Conservation (phyloP, 257 asterid species). For the Plantago ovata region DNA sequence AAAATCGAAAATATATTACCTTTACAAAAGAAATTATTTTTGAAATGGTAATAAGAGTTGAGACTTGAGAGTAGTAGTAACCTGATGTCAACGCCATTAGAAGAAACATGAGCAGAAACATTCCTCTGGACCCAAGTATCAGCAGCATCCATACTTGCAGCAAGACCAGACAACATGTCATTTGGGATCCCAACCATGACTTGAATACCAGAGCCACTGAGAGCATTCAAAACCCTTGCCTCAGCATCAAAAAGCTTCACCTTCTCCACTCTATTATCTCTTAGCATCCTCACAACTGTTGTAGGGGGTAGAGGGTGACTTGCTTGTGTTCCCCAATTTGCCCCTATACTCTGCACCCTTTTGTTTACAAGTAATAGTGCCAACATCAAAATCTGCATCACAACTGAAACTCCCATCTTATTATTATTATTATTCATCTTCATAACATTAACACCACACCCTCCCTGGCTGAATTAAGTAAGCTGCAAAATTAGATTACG, state of each 20-base stretch:
- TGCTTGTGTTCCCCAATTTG: constrained; percentile 91
- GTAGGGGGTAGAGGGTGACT: constrained; percentile 71
- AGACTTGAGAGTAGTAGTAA: constrained; percentile 16
- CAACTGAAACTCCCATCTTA: too few relatives aligned
- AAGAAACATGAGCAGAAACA: constrained; percentile 65
- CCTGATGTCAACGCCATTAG: constrained; percentile 77
- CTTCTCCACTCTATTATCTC: constrained; percentile 75
- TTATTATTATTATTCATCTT: too few relatives aligned
- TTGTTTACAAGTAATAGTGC: not conserved
- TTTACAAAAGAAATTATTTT: too few relatives aligned
- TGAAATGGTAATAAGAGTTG: too few relatives aligned
- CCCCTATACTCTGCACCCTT: constrained; percentile 60
- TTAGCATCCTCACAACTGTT: constrained; percentile 59
- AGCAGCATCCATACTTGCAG: constrained; percentile 66
- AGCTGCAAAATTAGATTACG: too few relatives aligned
- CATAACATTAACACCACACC: too few relatives aligned
- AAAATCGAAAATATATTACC: not conserved
- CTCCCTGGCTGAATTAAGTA: too few relatives aligned
- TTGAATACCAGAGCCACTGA: constrained; percentile 82
- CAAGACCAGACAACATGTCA: constrained; percentile 62
- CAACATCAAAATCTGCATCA: too few relatives aligned
- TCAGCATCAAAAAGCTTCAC: constrained; percentile 94
- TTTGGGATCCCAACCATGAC: constrained; percentile 97
- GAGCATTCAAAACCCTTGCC: constrained; percentile 40
- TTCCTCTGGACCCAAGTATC: constrained; percentile 83